phyloP scores from a whole-genome alignment of 2,329 filamentous ascomycete genomes.

The Anisogramma anomala region DNA sequence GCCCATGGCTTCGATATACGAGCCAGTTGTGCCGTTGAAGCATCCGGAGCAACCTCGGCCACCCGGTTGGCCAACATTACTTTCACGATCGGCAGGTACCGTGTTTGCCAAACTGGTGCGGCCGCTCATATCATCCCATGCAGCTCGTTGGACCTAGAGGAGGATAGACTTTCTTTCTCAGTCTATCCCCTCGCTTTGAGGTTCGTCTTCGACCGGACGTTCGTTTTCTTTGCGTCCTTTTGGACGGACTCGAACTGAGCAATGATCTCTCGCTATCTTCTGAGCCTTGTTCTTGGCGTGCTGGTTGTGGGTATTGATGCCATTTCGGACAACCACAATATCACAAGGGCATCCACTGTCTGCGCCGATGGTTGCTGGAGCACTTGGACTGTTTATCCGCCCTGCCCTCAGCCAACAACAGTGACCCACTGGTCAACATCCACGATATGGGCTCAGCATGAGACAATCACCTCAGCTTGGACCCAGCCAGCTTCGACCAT shows the following conservation, averaged over 20 bases:
- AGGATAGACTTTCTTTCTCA: constrained; percentile 5
- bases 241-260: constrained; percentile 4
- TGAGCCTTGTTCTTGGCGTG: constrained; percentile 5
- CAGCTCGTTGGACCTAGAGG: constrained; percentile 7
- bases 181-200: constrained; percentile 8
- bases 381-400: constrained; percentile 1
- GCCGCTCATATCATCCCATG: constrained; percentile 4
- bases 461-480: not conserved
- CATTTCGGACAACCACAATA: constrained; percentile 4
- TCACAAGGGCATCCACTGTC: not conserved
- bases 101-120: not conserved
- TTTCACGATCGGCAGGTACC: constrained; percentile 9
- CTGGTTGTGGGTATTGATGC: constrained; percentile 7
- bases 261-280: constrained; percentile 13
- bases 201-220: constrained; percentile 3
- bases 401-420: not conserved
- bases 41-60: constrained; percentile 4
- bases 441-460: not conserved
- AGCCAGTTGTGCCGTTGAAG: constrained; percentile 5
- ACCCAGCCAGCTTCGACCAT: not conserved
- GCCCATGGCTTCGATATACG: not conserved
- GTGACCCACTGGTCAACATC: not conserved
- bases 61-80: constrained; percentile 3
- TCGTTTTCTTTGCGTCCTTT: constrained; percentile 6
- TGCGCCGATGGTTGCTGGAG: constrained; percentile 12